Conservation (phyloP, 2,329 filamentous ascomycete species). For the Scortechinia acanthostroma region DNA sequence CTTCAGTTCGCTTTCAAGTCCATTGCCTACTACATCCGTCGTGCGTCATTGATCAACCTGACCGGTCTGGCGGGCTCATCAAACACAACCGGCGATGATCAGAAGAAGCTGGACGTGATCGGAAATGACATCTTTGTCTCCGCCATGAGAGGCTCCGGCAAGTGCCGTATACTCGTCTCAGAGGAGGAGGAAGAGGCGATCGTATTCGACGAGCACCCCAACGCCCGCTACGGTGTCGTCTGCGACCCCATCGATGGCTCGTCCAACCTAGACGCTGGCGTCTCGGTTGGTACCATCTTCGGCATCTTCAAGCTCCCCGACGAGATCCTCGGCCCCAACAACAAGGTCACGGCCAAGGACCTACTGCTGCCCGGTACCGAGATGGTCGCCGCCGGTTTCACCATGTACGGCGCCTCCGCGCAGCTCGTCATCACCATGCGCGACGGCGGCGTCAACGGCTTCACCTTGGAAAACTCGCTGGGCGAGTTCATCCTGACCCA, state of each 20-base stretch:
- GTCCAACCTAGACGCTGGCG: constrained; percentile 94
- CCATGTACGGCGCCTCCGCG: constrained; percentile 96
- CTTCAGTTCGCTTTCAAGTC: constrained; percentile 99
- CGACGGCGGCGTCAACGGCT: constrained; percentile 85
- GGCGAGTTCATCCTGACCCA: constrained; percentile 99
- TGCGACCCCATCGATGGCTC: constrained; percentile 98
- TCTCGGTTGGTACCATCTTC: constrained; percentile 96
- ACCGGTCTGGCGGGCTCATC: constrained; percentile 89
- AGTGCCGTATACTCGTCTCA: constrained; percentile 87
- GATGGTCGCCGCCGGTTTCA: constrained; percentile 92
- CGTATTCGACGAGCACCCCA: constrained; percentile 69
- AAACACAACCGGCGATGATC: constrained; percentile 93
- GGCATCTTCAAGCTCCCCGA: constrained; percentile 85
- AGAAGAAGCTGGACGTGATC: constrained; percentile 99
- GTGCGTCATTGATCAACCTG: constrained; percentile 89
- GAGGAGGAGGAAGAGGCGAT: constrained; percentile 95
- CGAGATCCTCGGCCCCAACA: constrained; percentile 25
- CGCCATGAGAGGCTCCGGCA: constrained; percentile 86
- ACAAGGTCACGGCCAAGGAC: constrained; percentile 72
- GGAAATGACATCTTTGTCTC: constrained; percentile 96
- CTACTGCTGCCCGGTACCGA: constrained; percentile 84
- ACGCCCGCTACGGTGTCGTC: constrained; percentile 84
- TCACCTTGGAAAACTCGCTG: constrained; percentile 91
- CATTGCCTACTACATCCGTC: constrained; percentile 97
- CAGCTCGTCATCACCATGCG: constrained; percentile 97